Base-by-base conservation (phyloP, 1,284 basidiomycete genomes). In the Cryptococcus sp. region DNA sequence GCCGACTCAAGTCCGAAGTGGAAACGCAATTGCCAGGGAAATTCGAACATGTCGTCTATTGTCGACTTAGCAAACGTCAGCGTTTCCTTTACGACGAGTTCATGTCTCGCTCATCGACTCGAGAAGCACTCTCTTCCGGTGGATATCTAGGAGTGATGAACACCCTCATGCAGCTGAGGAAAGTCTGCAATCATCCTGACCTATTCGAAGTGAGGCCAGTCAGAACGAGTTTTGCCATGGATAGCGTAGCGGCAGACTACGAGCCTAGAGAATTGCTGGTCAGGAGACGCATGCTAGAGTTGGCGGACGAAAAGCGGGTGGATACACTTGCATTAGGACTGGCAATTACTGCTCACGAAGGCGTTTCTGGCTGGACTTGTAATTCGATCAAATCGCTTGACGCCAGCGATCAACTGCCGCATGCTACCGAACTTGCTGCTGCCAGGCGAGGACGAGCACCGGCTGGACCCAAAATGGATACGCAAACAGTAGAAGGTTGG, bases 31-130 rank as follows among this genome's bases (percentile, higher is more conserved):
- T 99, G 19, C 95, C 95, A 0, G 89, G 87, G 79, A 99, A 99
- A 76, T 93, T 86, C 72, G 95, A 98, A 67, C 94, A 98, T 72
- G 86, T 97, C 54, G 86, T 96, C 39, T 85, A 93, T 48, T 97
- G 94, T 69, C 87, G 89, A 1, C 81, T 99, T 6, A 96, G 93
- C 37, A 97, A 96, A 74, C 86, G 95, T 1, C 95, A 99, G 70
- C 88, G 94, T 6, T 95, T 92, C 76, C 83, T 99, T 8, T 99
- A 99, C 78, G 95, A 99, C 81, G 95, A 98, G 76, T 98, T 97
- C 80, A 97, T 99, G 93, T 84, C 88, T 5, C 85, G 95, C 26
- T 87, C 91, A 0, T 87, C 92, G 60, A 98, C 95, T 2, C 85
- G 86, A 43, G 87, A 91, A 67, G 91, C 91, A 16, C 83, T 98